These are phyloP conservation scores for Tolypocladium paradoxum DNA, from an alignment of 2,329 filamentous ascomycete species.

Conservation along the genomic window DNA sequence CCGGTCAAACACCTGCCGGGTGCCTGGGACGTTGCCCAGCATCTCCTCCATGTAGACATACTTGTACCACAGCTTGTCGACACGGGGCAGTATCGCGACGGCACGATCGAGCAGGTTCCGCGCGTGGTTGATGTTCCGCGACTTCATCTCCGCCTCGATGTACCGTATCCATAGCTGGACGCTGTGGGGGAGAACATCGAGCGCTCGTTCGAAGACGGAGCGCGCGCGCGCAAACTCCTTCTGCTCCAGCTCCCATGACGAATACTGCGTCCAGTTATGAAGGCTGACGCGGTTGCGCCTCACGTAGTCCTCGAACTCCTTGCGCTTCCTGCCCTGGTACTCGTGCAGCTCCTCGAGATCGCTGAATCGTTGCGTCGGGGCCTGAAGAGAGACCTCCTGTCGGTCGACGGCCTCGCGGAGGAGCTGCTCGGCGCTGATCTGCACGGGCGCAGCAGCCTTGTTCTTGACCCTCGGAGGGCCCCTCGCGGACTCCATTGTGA, in stretches of 20 bases:
- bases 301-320: slow-evolving; percentile 97
- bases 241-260: slow-evolving; percentile 93
- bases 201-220: slow-evolving; percentile 85
- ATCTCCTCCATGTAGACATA: slow-evolving; percentile 99
- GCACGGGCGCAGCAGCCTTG: slow-evolving; percentile 82
- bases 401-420: slow-evolving; percentile 94
- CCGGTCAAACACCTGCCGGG: slow-evolving; percentile 86
- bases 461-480: slow-evolving; percentile 97
- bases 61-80: slow-evolving; percentile 98
- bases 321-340: slow-evolving; percentile 89
- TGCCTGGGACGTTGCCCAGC: slow-evolving; percentile 84
- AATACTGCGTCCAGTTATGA: slow-evolving; percentile 99
- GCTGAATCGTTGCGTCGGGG: slow-evolving; percentile 87
- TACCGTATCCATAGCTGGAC: slow-evolving; percentile 86
- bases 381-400: slow-evolving; percentile 79
- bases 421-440: slow-evolving; percentile 95
- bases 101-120: slow-evolving; percentile 88
- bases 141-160: slow-evolving; percentile 91
- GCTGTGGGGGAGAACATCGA: slow-evolving; percentile 83
- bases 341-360: slow-evolving; percentile 97
- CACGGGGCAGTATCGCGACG: slow-evolving; percentile 79
- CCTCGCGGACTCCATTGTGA: slow-evolving; percentile 75
- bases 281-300: slow-evolving; percentile 88
- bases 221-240: slow-evolving; percentile 90
- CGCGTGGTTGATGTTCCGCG: slow-evolving; percentile 89